Evolutionary conservation across 257 asterid species (phyloP), one percentile per base, ranked within the genome.

Genomic region (Fraxinus americana): DNA sequence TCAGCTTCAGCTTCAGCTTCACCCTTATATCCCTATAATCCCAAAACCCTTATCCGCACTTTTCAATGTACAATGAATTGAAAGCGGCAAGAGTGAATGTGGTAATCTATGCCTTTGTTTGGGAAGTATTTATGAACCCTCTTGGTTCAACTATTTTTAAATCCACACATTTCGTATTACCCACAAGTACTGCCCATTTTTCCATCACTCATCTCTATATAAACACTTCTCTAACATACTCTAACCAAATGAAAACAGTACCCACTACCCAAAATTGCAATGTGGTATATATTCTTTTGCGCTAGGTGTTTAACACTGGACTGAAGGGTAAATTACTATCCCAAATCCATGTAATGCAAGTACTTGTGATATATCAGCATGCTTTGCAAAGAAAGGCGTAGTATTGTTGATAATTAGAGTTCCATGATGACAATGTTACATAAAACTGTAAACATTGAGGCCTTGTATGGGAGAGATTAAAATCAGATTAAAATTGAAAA

Each of bases 401-500:
- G 21, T 16, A 54, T 54, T 54, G 25, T 16, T 54, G 65, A 54
- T 54, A 54, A 54, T 17, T 54, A 61, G 4, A 61, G 67, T 57
- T 57, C 30, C 29, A 21, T n/a, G 67, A 30, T 61, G n/a, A 61
- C 34, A 43, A 67, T 21, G 61, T 7, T 6, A 21, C 41, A 70
- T 57, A 35, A 73, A 69, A 4, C 32, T 35, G 48, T 29, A 74
- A 19, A 71, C 71, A 75, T 41, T 10, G n/a, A n/a, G n/a, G n/a
- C n/a, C n/a, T n/a, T n/a, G n/a, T n/a, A n/a, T n/a, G n/a, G n/a
- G n/a, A n/a, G n/a, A n/a, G n/a, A n/a, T n/a, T n/a, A n/a, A n/a
- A n/a, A n/a, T n/a, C n/a, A n/a, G n/a, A n/a, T n/a, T n/a, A n/a
- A n/a, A n/a, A n/a, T n/a, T n/a, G n/a, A n/a, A n/a, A n/a, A n/a